Evolutionary conservation across 1,139 yeast species (phyloP).

Genomic region (Candida pseudoviswanathii): DNA sequence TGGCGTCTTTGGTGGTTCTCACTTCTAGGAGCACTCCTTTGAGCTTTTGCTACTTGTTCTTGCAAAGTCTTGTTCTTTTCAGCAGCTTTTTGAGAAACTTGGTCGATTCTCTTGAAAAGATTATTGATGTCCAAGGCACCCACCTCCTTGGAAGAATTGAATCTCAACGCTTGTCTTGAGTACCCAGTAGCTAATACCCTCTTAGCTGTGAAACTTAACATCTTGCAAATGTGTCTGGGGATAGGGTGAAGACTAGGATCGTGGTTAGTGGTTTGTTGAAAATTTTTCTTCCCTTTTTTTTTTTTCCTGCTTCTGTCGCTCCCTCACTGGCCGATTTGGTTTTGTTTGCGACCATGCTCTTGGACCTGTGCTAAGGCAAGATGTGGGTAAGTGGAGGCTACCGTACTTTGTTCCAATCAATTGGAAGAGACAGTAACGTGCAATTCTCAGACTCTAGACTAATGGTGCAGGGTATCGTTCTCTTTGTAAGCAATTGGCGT

Average conservation of each 20-base stretch:
- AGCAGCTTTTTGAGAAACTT: conserved; percentile 21
- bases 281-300: conserved; percentile 5
- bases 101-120: conserved; percentile 39
- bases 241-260: neutral
- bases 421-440: too few relatives aligned
- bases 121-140: conserved; percentile 23
- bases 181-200: conserved; percentile 8
- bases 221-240: neutral
- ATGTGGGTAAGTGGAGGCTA: too few relatives aligned
- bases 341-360: too few relatives aligned
- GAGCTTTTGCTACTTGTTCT: neutral
- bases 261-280: neutral
- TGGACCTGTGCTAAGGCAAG: too few relatives aligned
- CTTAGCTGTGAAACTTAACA: conserved; percentile 11
- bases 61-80: conserved; percentile 3
- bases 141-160: conserved; percentile 9
- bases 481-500: too few relatives aligned
- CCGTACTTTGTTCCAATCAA: too few relatives aligned
- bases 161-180: conserved; percentile 9
- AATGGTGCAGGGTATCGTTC: too few relatives aligned
- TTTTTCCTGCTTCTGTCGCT: neutral
- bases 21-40: neutral
- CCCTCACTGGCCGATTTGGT: neutral
- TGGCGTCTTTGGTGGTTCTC: neutral
- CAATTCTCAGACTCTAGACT: too few relatives aligned